Evolutionary conservation across 768 basidiomycete genomes (phyloP).

Genomic region (Lactifluus piperatus): DNA sequence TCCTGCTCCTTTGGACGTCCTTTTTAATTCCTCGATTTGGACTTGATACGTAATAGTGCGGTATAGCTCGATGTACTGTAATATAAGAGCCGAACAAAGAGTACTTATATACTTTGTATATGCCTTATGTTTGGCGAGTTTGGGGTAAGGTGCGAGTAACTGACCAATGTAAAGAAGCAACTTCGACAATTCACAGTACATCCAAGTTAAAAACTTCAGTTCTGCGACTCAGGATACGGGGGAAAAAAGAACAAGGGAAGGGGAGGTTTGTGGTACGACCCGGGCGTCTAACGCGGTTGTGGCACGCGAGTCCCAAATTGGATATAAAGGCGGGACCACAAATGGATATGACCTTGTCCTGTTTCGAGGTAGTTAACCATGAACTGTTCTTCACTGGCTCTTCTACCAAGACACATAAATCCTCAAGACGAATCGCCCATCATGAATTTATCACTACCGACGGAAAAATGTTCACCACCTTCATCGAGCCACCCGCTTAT

Average conservation of each 20-base stretch:
- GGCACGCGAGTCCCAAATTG: neutral
- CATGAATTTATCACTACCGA: neutral
- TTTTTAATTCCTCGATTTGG: neutral
- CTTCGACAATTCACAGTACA: too few relatives aligned
- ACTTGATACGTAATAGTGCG: neutral
- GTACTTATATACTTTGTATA: neutral
- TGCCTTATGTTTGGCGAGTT: neutral
- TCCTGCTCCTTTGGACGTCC: too few relatives aligned
- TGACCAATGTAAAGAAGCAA: neutral
- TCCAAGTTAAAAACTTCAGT: neutral
- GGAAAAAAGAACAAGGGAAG: too few relatives aligned
- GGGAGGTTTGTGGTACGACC: too few relatives aligned
- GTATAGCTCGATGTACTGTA: neutral
- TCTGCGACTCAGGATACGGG: too few relatives aligned
- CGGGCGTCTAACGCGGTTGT: neutral
- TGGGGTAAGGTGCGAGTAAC: neutral
- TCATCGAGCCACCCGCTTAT: conserved; percentile 6
- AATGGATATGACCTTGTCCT: conserved; percentile 16
- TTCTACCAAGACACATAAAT: neutral
- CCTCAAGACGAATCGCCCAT: neutral
- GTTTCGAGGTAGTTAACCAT: neutral
- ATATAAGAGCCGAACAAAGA: neutral
- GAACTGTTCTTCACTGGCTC: neutral
- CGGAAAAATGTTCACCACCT: neutral
- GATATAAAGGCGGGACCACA: conserved; percentile 4